A percentile compares a stretch with the other conserved stretches of the same genome.
Evolutionary conservation across 345 rosid species (phyloP).

Genomic region (Raphanus raphanistrum): DNA sequence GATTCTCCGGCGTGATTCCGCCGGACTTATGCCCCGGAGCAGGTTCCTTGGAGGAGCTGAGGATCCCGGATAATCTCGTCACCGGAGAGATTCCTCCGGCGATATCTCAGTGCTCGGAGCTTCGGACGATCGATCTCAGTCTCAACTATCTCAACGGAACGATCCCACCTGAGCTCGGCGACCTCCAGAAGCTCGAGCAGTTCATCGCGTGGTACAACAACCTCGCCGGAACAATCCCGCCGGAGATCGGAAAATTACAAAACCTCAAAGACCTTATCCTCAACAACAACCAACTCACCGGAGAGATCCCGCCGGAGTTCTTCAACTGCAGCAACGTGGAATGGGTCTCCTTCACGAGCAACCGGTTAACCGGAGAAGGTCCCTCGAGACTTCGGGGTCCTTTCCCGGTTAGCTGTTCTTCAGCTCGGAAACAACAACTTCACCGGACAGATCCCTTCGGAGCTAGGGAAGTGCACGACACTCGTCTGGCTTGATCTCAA

Average conservation of each 20-base stretch:
- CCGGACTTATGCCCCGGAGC: conserved; percentile 85
- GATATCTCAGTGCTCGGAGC: conserved; percentile 75
- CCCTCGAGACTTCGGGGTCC: conserved; percentile 60
- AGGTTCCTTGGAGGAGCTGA: conserved; percentile 68
- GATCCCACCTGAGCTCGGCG: conserved; percentile 79
- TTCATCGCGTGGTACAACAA: conserved; percentile 90
- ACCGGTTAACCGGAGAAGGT: conserved; percentile 65
- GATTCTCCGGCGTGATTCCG: conserved; percentile 71
- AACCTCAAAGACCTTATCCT: conserved; percentile 79
- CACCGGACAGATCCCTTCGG: conserved; percentile 78
- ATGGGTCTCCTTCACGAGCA: conserved; percentile 93
- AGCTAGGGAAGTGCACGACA: conserved; percentile 84
- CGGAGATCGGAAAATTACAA: conserved; percentile 70
- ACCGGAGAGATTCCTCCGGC: conserved; percentile 69
- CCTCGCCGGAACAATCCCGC: conserved; percentile 74
- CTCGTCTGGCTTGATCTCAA: conserved; percentile 90
- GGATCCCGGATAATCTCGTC: conserved; percentile 78
- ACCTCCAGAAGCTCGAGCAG: conserved; percentile 78
- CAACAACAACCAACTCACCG: conserved; percentile 76
- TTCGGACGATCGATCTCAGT: conserved; percentile 76
- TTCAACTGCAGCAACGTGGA: conserved; percentile 84
- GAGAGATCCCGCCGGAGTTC: conserved; percentile 74
- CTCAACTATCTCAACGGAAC: conserved; percentile 81
- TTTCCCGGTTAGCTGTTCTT: conserved; percentile 80
- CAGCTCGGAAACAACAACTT: conserved; percentile 92